A percentile compares a stretch with the other conserved stretches of the same genome.
phyloP scores from a whole-genome alignment of 73 alveolate genomes.

The Paramecium primaurelia region DNA sequence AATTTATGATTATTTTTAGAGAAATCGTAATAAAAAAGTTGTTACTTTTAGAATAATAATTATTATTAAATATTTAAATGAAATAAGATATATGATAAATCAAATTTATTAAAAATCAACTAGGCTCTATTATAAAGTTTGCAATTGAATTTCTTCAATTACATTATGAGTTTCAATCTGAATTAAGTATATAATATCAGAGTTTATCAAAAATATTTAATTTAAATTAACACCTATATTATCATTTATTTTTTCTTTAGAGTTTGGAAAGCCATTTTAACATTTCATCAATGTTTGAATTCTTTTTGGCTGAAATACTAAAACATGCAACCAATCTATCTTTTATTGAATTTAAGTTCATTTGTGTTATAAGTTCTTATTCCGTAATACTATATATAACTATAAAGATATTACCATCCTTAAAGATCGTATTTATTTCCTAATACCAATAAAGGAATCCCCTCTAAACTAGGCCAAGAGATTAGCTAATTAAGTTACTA shows the following conservation, averaged over 20 bases:
- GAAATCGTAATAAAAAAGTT: too few relatives aligned
- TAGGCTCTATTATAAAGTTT: too few relatives aligned
- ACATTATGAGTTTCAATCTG: not conserved
- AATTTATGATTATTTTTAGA: too few relatives aligned
- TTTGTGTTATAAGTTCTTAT: slow-evolving; percentile 75
- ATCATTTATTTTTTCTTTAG: not conserved
- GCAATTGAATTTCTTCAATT: too few relatives aligned
- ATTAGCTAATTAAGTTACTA: slow-evolving; percentile 68
- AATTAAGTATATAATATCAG: not conserved
- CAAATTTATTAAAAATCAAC: too few relatives aligned
- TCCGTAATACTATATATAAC: slow-evolving; percentile 69
- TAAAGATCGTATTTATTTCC: slow-evolving; percentile 82
- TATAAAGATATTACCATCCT: not conserved
- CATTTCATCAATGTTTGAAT: slow-evolving; percentile 73
- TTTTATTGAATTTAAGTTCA: slow-evolving; percentile 64
- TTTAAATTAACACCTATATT: not conserved
- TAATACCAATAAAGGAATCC: slow-evolving; percentile 77
- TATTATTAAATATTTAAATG: too few relatives aligned
- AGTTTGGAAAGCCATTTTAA: slow-evolving; percentile 70
- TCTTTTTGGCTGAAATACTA: slow-evolving; percentile 79
- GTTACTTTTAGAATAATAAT: too few relatives aligned
- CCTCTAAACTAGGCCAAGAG: slow-evolving; percentile 80
- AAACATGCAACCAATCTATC: slow-evolving; percentile 85
- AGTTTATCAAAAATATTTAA: not conserved
- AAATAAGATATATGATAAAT: not conserved